These are phyloP conservation scores for Cryptococcus hybrid DNA, from an alignment of 1,284 basidiomycete genomes.

Conservation along the genomic window DNA sequence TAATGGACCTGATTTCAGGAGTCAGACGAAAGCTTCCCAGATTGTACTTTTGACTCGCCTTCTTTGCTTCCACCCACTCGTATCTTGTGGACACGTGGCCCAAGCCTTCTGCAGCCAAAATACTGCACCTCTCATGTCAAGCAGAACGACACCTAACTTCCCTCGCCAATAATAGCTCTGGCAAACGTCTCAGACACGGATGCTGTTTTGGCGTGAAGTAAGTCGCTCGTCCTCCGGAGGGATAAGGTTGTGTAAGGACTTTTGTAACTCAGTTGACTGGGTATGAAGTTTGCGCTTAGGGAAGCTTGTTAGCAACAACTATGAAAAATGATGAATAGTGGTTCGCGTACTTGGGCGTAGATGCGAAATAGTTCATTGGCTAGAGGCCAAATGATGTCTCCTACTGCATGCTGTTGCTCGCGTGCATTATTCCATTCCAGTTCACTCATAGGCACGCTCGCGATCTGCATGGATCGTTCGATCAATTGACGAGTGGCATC, in stretches of 20 bases:
- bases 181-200: conserved; percentile 26
- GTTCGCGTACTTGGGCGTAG: conserved; percentile 16
- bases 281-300: conserved; percentile 37
- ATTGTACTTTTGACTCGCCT: conserved; percentile 20
- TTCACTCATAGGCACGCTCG: conserved; percentile 17
- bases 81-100: conserved; percentile 23
- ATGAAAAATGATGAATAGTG: background rate
- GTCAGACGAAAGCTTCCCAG: background rate
- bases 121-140: conserved; percentile 34
- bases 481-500: conserved; percentile 41
- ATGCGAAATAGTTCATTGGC: conserved; percentile 40
- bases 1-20: conserved; percentile 39
- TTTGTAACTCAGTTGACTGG: conserved; percentile 34
- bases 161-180: conserved; percentile 48
- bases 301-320: background rate
- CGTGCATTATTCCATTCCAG: conserved; percentile 19
- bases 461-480: conserved; percentile 34
- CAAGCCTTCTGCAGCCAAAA: conserved; percentile 40
- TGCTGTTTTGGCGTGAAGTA: conserved; percentile 14
- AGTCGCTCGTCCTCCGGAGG: conserved; percentile 37
- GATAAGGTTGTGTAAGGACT: conserved; percentile 23
- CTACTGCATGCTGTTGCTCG: conserved; percentile 15
- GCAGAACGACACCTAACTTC: conserved; percentile 32
- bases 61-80: conserved; percentile 28
- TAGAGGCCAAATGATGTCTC: conserved; percentile 37